These are phyloP conservation scores for Podila minutissima DNA, from an alignment of 192 early-diverging fungal species.

Conservation along the genomic window DNA sequence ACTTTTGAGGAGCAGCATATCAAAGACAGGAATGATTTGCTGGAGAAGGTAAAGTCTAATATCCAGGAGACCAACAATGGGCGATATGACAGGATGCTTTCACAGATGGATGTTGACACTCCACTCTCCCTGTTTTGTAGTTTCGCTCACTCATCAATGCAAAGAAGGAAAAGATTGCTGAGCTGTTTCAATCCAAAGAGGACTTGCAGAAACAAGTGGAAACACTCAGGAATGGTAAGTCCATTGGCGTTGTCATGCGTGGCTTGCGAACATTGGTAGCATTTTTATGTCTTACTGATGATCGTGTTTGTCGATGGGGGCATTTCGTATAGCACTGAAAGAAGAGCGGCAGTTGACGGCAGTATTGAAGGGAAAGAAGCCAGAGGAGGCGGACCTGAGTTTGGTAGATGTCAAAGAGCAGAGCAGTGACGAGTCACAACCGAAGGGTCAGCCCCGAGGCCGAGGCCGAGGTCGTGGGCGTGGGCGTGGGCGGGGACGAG, in stretches of 20 bases:
- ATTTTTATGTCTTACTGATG: no score
- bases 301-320: not conserved
- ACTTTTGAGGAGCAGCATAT: slow-evolving; percentile 17
- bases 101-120: not conserved
- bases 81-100: not conserved
- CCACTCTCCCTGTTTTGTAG: not conserved
- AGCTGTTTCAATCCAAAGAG: slow-evolving; percentile 6
- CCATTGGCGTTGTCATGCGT: no score
- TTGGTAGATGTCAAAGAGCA: slow-evolving; percentile 23
- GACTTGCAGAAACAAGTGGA: slow-evolving; percentile 12
- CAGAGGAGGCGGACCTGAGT: slow-evolving; percentile 2
- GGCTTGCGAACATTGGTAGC: not conserved
- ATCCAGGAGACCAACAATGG: not conserved
- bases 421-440: not conserved
- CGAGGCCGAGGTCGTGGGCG: not conserved
- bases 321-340: slow-evolving; percentile 13
- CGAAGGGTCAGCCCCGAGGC: not conserved
- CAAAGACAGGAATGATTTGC: slow-evolving; percentile 10
- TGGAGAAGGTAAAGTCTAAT: slow-evolving; percentile 26
- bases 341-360: slow-evolving; percentile 28
- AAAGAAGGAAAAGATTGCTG: slow-evolving; percentile 32
- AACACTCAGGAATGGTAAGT: slow-evolving; percentile 17
- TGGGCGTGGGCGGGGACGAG: slow-evolving; percentile 16
- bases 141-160: slow-evolving; percentile 32
- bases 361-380: slow-evolving; percentile 10